Evolutionary conservation across 345 rosid species (phyloP).

Genomic region (Syzygium jambos): DNA sequence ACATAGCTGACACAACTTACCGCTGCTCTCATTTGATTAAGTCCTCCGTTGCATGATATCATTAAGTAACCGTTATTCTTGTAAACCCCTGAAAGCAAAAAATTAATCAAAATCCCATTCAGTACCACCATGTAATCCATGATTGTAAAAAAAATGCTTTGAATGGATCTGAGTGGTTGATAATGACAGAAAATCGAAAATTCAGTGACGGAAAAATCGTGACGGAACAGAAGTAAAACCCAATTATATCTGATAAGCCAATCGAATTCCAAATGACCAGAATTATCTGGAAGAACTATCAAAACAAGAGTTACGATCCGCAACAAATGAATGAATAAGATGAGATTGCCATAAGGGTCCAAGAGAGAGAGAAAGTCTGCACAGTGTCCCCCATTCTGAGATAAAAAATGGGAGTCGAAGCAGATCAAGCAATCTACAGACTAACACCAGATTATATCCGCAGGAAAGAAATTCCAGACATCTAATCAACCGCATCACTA

Average conservation of each 20-base stretch:
- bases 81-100: conserved; percentile 12
- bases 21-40: conserved; percentile 22
- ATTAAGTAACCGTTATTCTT: conserved; percentile 18
- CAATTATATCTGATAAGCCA: background rate
- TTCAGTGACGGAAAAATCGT: background rate
- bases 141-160: background rate
- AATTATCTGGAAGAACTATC: background rate
- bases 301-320: background rate
- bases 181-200: background rate
- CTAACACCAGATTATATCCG: background rate
- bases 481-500: background rate
- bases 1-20: background rate
- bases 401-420: background rate
- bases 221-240: background rate
- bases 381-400: background rate
- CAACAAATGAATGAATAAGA: background rate
- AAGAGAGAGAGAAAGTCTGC: background rate
- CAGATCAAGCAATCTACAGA: background rate
- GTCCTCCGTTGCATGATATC: conserved; percentile 25
- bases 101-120: background rate
- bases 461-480: background rate
- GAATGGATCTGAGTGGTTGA: background rate
- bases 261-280: background rate
- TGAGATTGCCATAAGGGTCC: background rate
- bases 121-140: background rate